Percentiles rank a stretch among this genome's conserved stretches.
Conservation (phyloP, 148 eudicot species). For the Diospyros lotus region DNA sequence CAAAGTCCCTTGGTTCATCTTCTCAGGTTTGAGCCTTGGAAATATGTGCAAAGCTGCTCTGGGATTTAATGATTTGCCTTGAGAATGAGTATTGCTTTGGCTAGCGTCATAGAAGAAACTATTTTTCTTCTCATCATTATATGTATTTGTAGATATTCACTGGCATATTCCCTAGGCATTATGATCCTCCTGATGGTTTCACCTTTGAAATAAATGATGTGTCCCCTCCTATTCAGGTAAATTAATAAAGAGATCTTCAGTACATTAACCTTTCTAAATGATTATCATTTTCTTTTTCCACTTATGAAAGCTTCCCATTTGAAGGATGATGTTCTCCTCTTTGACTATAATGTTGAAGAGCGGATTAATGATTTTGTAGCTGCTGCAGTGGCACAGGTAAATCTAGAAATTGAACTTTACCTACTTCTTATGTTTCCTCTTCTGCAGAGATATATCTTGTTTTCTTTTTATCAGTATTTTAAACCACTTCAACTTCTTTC, state of each 20-base stretch:
- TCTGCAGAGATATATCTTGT: neutral
- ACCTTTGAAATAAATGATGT: constrained; percentile 66
- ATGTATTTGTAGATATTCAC: constrained; percentile 57
- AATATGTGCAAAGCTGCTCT: neutral
- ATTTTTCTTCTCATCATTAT: neutral
- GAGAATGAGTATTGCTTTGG: neutral
- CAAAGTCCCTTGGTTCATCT: constrained; percentile 65
- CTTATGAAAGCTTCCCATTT: constrained; percentile 1
- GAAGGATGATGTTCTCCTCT: constrained; percentile 63
- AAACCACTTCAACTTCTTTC: constrained; percentile 2
- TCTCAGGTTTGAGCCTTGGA: constrained; percentile 45
- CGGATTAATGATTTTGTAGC: constrained; percentile 70
- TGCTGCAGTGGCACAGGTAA: constrained; percentile 76
- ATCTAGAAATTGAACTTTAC: neutral
- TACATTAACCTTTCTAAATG: constrained; percentile 5
- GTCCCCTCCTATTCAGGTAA: constrained; percentile 68
- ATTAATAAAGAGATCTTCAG: neutral
- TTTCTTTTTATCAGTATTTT: neutral
- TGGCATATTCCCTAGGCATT: constrained; percentile 62
- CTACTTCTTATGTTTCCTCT: neutral
- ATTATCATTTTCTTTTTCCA: neutral
- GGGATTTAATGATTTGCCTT: neutral
- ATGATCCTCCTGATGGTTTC: constrained; percentile 73
- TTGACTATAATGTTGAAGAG: constrained; percentile 71
- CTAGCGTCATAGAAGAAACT: neutral